Percentiles rank a stretch among this genome's conserved stretches.
These are phyloP conservation scores for Lenwebbia sp. DNA, from an alignment of 345 rosid species.

Conservation along the genomic window DNA sequence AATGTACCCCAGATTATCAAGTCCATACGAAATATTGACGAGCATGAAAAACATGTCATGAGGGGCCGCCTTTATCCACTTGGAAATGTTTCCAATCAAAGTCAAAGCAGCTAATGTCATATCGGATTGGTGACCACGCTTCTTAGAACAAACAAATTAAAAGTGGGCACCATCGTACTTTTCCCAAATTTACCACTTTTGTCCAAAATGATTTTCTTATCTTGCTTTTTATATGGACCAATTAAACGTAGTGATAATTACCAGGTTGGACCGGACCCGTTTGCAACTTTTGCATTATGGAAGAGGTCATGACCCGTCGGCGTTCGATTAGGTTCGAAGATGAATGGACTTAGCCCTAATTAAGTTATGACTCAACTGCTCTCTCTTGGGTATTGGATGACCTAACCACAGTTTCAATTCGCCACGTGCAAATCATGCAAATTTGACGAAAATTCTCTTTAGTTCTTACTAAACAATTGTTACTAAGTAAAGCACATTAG, in stretches of 20 bases:
- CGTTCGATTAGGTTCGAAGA: background rate
- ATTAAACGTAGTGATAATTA: background rate
- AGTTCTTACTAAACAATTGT: background rate
- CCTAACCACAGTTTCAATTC: background rate
- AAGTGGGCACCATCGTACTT: background rate
- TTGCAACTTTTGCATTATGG: background rate
- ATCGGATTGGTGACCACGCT: background rate
- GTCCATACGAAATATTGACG: background rate
- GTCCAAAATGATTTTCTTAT: background rate
- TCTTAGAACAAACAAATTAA: background rate
- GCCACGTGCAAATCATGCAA: background rate
- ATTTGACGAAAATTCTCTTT: background rate
- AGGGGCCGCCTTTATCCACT: background rate
- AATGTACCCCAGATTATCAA: background rate
- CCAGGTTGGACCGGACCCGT: background rate
- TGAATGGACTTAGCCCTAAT: background rate
- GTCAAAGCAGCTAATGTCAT: background rate
- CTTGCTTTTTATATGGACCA: background rate
- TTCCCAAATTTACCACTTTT: background rate
- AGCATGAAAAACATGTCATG: background rate
- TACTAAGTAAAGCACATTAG: background rate
- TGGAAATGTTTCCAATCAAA: background rate
- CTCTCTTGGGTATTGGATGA: background rate
- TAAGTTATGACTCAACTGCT: background rate
- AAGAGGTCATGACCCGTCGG: background rate